Base-by-base conservation (phyloP, 345 rosid species). In the Corchorus olitorius region DNA sequence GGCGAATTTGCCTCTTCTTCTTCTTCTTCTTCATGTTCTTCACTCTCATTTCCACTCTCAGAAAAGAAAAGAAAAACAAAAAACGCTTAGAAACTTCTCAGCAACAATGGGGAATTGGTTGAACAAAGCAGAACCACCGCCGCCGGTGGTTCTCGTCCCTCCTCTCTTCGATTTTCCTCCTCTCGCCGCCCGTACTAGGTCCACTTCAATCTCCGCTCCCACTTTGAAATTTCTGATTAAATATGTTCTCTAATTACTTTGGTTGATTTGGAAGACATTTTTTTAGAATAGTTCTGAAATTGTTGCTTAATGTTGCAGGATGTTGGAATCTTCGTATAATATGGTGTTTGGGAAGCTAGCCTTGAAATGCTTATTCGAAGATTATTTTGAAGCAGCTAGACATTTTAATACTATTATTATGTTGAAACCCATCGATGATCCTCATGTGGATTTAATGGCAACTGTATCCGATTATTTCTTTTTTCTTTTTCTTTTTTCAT, bases 111-210 rank as follows among this genome's bases (percentile, higher is more conserved):
- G 97, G 65, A 91, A 92, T 77, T 76, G 54, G 81, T 14, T 89
- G 43, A 58, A 77, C 81, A 89, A 89, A 79, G 27, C 27, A 27
- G 89, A 89, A 67, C 89, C 90, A 53, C 94, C 97, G 20, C 97
- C 98, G 58, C 94, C 94, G 60, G 79, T 93, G 87, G 97, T 94
- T 16, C 87, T 94, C 19, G 97, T 94, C 15, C 98, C 98, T 43
- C 97, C 97, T 17, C 94, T 93, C 75, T 93, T 93, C 78, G 98
- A 93, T 72, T 94, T 86, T 82, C 98, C 97, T 39, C 98, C 98
- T 15, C 89, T 94, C 48, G 92, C 94, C 17, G 94, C 94, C 69
- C 97, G 98, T 58, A 87, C 80, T 84, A 90, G 98, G 97, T 91
- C 15, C 12, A 11, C 11, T 72, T 78, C 76, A 35, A 22, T 80